A percentile compares a stretch with the other conserved stretches of the same genome.
Evolutionary conservation across 2,329 filamentous ascomycete genomes (phyloP).

Genomic region (Fusarium domesticum): DNA sequence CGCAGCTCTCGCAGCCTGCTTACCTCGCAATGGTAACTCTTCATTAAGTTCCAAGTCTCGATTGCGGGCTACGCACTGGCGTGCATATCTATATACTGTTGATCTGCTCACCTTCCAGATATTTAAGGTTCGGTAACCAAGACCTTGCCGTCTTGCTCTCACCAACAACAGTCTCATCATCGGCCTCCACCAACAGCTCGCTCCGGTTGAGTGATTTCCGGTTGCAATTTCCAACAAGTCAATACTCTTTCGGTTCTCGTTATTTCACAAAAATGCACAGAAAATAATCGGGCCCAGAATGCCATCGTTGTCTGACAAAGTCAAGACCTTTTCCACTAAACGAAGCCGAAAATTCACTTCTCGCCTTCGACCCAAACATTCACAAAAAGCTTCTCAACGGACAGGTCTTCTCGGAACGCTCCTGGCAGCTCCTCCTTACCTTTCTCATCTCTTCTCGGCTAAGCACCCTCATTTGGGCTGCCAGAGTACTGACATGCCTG

Average conservation of each 20-base stretch:
- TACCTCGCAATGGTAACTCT: not conserved
- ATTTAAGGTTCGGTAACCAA: not conserved
- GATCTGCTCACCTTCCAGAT: not conserved
- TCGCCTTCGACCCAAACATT: not conserved
- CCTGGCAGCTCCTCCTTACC: not conserved
- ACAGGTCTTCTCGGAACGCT: not conserved
- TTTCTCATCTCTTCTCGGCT: not conserved
- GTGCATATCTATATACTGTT: not conserved
- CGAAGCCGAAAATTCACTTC: not conserved
- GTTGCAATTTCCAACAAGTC: too few species aligned
- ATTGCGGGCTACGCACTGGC: not conserved
- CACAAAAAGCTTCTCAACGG: not conserved
- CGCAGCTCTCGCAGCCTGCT: not conserved
- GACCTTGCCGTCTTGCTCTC: too few species aligned
- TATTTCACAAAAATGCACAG: not conserved
- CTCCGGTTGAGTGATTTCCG: too few species aligned
- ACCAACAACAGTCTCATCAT: too few species aligned
- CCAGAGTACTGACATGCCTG: not conserved
- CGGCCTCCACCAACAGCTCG: not conserved
- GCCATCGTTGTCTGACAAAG: not conserved
- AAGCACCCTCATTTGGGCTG: not conserved
- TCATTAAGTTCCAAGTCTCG: not conserved
- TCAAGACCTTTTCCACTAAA: not conserved
- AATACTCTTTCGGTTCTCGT: too few species aligned
- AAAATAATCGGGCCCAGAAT: not conserved